phyloP scores from a whole-genome alignment of 2,329 filamentous ascomycete species.

The Scytalidium lignicola region DNA sequence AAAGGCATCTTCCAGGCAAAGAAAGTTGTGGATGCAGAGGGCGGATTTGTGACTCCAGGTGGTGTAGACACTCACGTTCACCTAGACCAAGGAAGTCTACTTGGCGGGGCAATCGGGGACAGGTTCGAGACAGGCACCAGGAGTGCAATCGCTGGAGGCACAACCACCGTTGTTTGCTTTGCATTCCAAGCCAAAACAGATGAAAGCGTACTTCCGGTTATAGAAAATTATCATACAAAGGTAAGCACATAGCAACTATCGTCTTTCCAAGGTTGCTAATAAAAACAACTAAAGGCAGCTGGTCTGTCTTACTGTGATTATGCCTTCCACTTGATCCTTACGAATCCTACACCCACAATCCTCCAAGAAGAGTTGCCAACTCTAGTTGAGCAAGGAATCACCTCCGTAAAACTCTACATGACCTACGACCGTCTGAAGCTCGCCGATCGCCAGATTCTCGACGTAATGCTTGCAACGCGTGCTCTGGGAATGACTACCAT shows the following conservation, averaged over 20 bases:
- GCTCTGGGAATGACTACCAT: conserved; percentile 38
- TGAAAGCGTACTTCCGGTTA: conserved; percentile 19
- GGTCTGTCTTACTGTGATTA: conserved; percentile 27
- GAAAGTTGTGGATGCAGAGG: conserved; percentile 38
- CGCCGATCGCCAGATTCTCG: conserved; percentile 34
- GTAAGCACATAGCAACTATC: conserved; percentile 11
- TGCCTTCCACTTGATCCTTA: conserved; percentile 38
- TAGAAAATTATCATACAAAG: conserved; percentile 27
- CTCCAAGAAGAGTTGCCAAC: conserved; percentile 33
- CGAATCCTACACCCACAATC: conserved; percentile 25
- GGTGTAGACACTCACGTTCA: conserved; percentile 44
- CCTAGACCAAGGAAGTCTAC: conserved; percentile 16
- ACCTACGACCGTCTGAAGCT: conserved; percentile 38
- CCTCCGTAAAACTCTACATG: conserved; percentile 42
- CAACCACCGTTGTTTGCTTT: conserved; percentile 31
- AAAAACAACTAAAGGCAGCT: background rate
- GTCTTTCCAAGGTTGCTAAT: too few species aligned
- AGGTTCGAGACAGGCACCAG: conserved; percentile 29
- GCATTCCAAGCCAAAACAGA: conserved; percentile 26
- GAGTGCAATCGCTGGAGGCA: conserved; percentile 29
- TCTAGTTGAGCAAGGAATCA: conserved; percentile 35
- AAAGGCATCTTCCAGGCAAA: conserved; percentile 27
- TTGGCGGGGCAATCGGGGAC: conserved; percentile 12
- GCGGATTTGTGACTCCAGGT: conserved; percentile 39
- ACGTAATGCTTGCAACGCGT: conserved; percentile 36